These are phyloP conservation scores for Paecilomyces variotii DNA, from an alignment of 2,329 filamentous ascomycete genomes.

Conservation along the genomic window DNA sequence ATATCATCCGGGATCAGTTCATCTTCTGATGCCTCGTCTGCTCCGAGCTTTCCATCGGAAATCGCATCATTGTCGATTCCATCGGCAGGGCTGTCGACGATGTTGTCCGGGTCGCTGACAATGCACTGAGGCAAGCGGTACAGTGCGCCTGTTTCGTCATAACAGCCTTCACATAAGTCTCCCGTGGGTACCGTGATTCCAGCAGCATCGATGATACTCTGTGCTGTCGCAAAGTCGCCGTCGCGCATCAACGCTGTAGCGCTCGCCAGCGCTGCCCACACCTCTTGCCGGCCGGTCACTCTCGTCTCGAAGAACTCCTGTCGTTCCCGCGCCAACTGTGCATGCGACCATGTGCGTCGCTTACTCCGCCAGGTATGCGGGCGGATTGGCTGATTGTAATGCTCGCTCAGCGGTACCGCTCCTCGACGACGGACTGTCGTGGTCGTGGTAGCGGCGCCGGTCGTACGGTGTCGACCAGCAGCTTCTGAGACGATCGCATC, in stretches of 20 bases:
- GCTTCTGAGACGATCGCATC: constrained; percentile 8
- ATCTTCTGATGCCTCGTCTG: constrained; percentile 33
- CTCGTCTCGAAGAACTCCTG: constrained; percentile 84
- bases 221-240: constrained; percentile 59
- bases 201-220: constrained; percentile 70
- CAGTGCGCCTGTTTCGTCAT: constrained; percentile 61
- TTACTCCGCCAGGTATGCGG: constrained; percentile 59
- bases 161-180: constrained; percentile 62
- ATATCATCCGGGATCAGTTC: constrained; percentile 28
- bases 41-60: constrained; percentile 24
- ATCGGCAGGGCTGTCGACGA: constrained; percentile 24
- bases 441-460: constrained; percentile 3
- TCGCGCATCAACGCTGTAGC: constrained; percentile 62
- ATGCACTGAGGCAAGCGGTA: constrained; percentile 63
- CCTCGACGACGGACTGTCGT: background rate
- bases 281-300: constrained; percentile 66
- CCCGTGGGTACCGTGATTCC: constrained; percentile 69
- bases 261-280: constrained; percentile 68
- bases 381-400: constrained; percentile 62
- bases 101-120: constrained; percentile 58
- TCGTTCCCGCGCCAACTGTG: constrained; percentile 61
- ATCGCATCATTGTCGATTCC: constrained; percentile 20
- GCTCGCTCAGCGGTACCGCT: constrained; percentile 39
- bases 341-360: constrained; percentile 60
- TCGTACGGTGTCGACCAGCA: constrained; percentile 4